Evolutionary conservation across 164 flowering plant genomes (phyloP), one percentile per base, ranked within the genome.

Genomic region (Stephania yunnanensis): DNA sequence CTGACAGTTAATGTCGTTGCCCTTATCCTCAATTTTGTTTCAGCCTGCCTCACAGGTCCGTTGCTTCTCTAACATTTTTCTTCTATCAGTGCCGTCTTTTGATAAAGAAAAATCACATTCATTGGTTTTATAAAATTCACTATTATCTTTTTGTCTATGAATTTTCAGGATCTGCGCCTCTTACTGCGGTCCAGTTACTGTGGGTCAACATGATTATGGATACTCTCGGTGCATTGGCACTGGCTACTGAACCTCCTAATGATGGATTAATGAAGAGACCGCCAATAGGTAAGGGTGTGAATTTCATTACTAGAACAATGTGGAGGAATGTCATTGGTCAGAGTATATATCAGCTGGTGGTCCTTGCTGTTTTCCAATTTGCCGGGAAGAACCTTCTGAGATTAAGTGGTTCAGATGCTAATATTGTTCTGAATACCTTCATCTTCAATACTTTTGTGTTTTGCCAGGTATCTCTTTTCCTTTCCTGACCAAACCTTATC

Each of bases 191-290:
- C 46, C 74, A 72, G 65, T 58, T 72, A 42, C 46, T 72, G 25
- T 72, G 74, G 74, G 74, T 72, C 66, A 72, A 72, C 46, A 72
- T 72, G 74, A 72, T 72, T 31, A 72, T 72, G 74, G 74, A 72
- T 46, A 72, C 74, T 72, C 74, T 72, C 17, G 74, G 74, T 31
- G 74, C 74, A 72, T 29, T 72, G 46, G 74, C 74, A 30, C 66
- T 72, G n/a, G 74, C 74, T 13, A 72, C 74, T 31, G 74, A 72
- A 31, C 74, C 74, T 11, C 74, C 74, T 5, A 53, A 72, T 72
- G 74, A 72, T 15, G 64, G 45, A 50, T 25, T 72, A 46, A 72
- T 72, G 74, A 53, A 52, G 29, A 72, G 66, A 72, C 74, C 74
- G 4, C 74, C 74, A 55, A 64, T 72, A 29, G 74, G 74, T 5